Base-by-base conservation (phyloP, 805 yeast species). In the Barnettozyma populi region DNA sequence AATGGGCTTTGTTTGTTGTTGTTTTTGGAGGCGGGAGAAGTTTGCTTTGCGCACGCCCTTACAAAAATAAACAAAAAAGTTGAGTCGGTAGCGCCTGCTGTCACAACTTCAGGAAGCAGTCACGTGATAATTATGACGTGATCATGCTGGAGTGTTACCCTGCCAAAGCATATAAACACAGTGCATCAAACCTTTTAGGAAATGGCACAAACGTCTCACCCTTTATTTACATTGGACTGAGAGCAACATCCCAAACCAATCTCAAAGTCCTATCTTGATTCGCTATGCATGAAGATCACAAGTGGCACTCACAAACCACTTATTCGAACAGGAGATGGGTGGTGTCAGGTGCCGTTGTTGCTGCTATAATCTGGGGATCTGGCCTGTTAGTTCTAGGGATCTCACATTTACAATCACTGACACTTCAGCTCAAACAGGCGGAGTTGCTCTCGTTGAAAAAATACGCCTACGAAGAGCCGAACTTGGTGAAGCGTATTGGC, bases 361-460 rank as follows among this genome's bases (percentile, higher is more conserved):
- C 47, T 8, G 16, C 40, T 2, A 19, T 52, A n/a, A 21, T 50
- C n/a, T 50, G 57, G 55, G 55, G 52, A 13, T 39, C 55, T 7
- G 21, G 44, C 6, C 16, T 50, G 6, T 27, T 52, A 3, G 36
- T 52, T 1, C 32, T 46, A 7, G 49, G 52, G 4, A 41, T 52
- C 8, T 45, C 52, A 1, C 47, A 48, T 18, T 44, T 60, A 8
- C 52, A 39, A 2, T n/a, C 47, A 3, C 27, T 41, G 3, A 42
- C 46, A 2, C 32, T 44, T 4, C 41, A 51, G 19, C 25, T 50
- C n/a, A 44, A 48, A 19, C 44, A 47, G 23, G 11, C 37, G 7
- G 32, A 44, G 20, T 9, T 37, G 13, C 50, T 54, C 49, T 49
- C 50, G 7, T 36, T 41, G 14, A 24, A 31, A 7, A 32, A 47